Evolutionary conservation across 2,329 filamentous ascomycete species (phyloP).

Genomic region (Parastagonospora avenae): DNA sequence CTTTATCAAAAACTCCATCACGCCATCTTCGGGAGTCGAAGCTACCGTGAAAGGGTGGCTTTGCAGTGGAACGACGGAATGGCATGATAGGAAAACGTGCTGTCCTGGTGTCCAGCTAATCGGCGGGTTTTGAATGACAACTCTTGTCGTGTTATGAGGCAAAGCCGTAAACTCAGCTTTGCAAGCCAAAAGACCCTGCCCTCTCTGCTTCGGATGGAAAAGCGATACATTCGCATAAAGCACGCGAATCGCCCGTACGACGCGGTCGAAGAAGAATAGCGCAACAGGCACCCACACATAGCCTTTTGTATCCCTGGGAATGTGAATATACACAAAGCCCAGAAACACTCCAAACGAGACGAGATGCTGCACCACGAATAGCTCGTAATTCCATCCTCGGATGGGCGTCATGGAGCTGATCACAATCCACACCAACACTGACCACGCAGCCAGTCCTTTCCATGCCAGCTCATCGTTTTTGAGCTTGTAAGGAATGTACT

Average conservation of each 20-base stretch:
- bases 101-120: conserved; percentile 67
- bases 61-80: conserved; percentile 61
- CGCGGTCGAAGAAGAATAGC: conserved; percentile 66
- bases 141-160: conserved; percentile 60
- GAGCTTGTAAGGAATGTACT: conserved; percentile 64
- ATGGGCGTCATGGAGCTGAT: conserved; percentile 68
- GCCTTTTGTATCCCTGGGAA: conserved; percentile 63
- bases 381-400: conserved; percentile 69
- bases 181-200: conserved; percentile 41
- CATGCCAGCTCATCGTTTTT: conserved; percentile 67
- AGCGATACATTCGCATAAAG: conserved; percentile 49
- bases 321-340: conserved; percentile 67
- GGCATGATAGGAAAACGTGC: conserved; percentile 66
- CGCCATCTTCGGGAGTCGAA: conserved; percentile 60
- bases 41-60: conserved; percentile 69
- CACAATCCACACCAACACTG: conserved; percentile 67
- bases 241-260: conserved; percentile 51
- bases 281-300: conserved; percentile 71
- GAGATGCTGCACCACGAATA: conserved; percentile 73
- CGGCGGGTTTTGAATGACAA: conserved; percentile 61
- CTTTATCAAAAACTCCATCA: conserved; percentile 62
- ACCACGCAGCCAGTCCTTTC: conserved; percentile 72
- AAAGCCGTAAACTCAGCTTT: conserved; percentile 52
- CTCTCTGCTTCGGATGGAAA: conserved; percentile 46
- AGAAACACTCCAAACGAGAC: conserved; percentile 65